phyloP scores from a whole-genome alignment of 2,329 filamentous ascomycete genomes.

The Cryphonectria nitschkei region DNA sequence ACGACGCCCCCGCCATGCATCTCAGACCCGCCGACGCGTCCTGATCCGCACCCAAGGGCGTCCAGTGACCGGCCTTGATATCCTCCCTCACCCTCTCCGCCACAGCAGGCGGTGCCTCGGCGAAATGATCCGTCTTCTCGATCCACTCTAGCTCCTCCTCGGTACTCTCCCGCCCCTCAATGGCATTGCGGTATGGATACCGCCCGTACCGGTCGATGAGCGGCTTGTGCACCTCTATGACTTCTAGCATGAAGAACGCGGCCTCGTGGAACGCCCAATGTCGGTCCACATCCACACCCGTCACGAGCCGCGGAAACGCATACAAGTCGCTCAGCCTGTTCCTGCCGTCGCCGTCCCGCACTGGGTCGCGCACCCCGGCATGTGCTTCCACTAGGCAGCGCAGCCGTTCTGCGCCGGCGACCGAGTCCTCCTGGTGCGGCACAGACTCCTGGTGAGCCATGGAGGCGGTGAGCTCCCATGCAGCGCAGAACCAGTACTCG shows the following conservation, averaged over 20 bases:
- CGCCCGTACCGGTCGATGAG: conserved; percentile 35
- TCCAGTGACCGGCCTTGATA: conserved; percentile 32
- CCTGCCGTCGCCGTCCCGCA: conserved; percentile 27
- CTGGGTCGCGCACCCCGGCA: conserved; percentile 31
- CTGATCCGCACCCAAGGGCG: conserved; percentile 29
- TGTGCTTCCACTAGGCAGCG: conserved; percentile 32
- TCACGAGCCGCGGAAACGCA: conserved; percentile 26
- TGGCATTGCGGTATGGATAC: conserved; percentile 37
- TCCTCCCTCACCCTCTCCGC: conserved; percentile 30
- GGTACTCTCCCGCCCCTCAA: conserved; percentile 32
- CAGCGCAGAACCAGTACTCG: conserved; percentile 36
- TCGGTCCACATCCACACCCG: conserved; percentile 11
- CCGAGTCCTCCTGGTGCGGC: conserved; percentile 27
- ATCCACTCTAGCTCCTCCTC: conserved; percentile 35
- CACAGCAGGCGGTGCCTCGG: conserved; percentile 27
- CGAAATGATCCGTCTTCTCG: conserved; percentile 29
- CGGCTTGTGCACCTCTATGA: conserved; percentile 37
- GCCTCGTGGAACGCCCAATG: conserved; percentile 27
- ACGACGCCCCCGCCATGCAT: no score
- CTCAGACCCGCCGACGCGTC: neutral
- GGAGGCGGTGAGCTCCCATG: conserved; percentile 34
- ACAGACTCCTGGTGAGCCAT: conserved; percentile 35
- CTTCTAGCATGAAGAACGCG: conserved; percentile 34
- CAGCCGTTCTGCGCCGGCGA: conserved; percentile 32
- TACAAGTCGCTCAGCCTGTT: conserved; percentile 33